phyloP scores from a whole-genome alignment of 106 monocot genomes.

The Apostasia ramifera region DNA sequence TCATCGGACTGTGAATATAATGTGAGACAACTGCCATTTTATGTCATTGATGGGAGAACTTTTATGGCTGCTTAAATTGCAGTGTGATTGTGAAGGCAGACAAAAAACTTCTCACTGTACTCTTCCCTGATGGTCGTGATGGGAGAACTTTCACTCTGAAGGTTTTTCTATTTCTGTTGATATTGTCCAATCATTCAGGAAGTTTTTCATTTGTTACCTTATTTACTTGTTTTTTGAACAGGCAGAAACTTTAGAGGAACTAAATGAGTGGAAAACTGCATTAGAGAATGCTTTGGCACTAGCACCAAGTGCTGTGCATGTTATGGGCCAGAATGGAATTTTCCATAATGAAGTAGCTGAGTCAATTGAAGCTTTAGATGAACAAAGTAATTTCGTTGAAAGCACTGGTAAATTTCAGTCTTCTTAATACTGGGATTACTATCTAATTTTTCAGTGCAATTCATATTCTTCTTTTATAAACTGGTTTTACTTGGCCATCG shows the following conservation, averaged over 20 bases:
- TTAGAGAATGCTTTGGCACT: slow-evolving; percentile 79
- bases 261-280: slow-evolving; percentile 89
- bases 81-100: slow-evolving; percentile 89
- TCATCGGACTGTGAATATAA: not conserved
- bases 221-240: slow-evolving; percentile 22
- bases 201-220: slow-evolving; percentile 1
- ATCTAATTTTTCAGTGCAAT: too few relatives aligned
- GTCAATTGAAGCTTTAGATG: slow-evolving; percentile 42
- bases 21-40: not conserved
- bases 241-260: slow-evolving; percentile 87
- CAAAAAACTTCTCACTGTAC: slow-evolving; percentile 82
- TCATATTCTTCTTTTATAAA: too few relatives aligned
- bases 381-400: slow-evolving; percentile 41
- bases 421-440: too few relatives aligned
- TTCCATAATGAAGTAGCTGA: slow-evolving; percentile 54
- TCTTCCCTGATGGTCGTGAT: slow-evolving; percentile 87
- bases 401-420: too few relatives aligned
- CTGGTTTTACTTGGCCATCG: too few relatives aligned
- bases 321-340: slow-evolving; percentile 55
- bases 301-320: slow-evolving; percentile 57
- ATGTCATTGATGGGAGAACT: not conserved
- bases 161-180: slow-evolving; percentile 26
- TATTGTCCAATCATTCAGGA: slow-evolving; percentile 3
- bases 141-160: slow-evolving; percentile 81
- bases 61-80: slow-evolving; percentile 15